phyloP scores from a whole-genome alignment of 2,329 filamentous ascomycete genomes.

The Xylariales sp. region DNA sequence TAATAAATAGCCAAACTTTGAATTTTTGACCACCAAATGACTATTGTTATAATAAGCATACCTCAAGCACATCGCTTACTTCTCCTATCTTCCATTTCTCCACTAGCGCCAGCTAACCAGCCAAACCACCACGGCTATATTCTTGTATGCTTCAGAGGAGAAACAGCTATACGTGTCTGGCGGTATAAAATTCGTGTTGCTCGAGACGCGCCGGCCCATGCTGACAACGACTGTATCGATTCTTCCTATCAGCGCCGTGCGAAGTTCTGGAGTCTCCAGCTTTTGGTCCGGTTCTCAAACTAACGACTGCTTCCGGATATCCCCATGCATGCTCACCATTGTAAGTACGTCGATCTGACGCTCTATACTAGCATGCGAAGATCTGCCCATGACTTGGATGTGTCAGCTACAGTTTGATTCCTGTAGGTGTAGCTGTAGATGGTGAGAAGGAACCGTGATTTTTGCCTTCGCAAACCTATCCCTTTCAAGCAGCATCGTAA shows the following conservation, averaged over 20 bases:
- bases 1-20: conserved; percentile 14
- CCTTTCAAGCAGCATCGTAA: not conserved
- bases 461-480: not conserved
- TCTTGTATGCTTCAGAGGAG: conserved; percentile 12
- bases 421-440: not conserved
- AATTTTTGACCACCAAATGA: conserved; percentile 15
- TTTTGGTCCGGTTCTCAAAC: not conserved
- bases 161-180: conserved; percentile 1
- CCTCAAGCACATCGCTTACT: not conserved
- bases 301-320: conserved; percentile 4
- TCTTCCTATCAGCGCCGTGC: not conserved
- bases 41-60: conserved; percentile 14
- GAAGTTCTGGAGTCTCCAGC: conserved; percentile 3
- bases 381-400: not conserved
- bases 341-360: conserved; percentile 1
- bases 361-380: conserved; percentile 8
- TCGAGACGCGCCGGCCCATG: conserved; percentile 1
- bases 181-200: conserved; percentile 11
- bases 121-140: not conserved
- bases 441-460: not conserved
- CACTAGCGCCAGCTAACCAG: conserved; percentile 1
- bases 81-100: not conserved
- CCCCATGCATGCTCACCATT: conserved; percentile 5
- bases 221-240: conserved; percentile 1
- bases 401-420: not conserved